These are phyloP conservation scores for Coemansia sp. DNA, from an alignment of 371 early-diverging fungal genomes.

Conservation along the genomic window DNA sequence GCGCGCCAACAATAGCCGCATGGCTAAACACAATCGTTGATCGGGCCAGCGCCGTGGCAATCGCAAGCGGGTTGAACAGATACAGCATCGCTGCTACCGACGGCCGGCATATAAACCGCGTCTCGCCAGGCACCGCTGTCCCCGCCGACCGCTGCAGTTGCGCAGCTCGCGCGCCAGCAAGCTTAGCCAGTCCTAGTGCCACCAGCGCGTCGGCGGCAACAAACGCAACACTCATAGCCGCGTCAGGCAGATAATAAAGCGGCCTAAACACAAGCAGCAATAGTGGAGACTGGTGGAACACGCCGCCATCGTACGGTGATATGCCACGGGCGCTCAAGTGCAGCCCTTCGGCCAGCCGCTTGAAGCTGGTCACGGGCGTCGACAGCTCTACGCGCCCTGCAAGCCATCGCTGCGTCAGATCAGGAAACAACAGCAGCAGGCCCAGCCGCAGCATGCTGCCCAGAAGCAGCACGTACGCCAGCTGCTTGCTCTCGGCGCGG, in stretches of 20 bases:
- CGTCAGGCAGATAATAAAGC: conserved; percentile 56
- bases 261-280: conserved; percentile 70
- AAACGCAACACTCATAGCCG: conserved; percentile 61
- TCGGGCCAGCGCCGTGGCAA: conserved; percentile 71
- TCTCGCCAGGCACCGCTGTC: conserved; percentile 35
- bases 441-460: conserved; percentile 31
- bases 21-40: conserved; percentile 77
- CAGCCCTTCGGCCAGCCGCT: conserved; percentile 84
- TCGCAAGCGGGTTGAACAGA: conserved; percentile 80
- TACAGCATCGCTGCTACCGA: conserved; percentile 61
- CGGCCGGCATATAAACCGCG: conserved; percentile 40
- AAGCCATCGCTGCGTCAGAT: conserved; percentile 16
- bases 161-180: conserved; percentile 57
- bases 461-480: conserved; percentile 16
- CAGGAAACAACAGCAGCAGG: conserved; percentile 23
- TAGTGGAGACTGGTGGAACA: conserved; percentile 86
- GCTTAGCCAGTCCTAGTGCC: conserved; percentile 59
- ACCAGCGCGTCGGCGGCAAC: conserved; percentile 61
- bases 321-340: conserved; percentile 73
- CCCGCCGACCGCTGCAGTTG: conserved; percentile 48
- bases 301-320: conserved; percentile 86
- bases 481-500: conserved; percentile 15
- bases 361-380: conserved; percentile 85
- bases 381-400: conserved; percentile 66
- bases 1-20: conserved; percentile 63